Conservation (phyloP, 352 stramenopile genomes). For the Aphanomyces astaci region DNA sequence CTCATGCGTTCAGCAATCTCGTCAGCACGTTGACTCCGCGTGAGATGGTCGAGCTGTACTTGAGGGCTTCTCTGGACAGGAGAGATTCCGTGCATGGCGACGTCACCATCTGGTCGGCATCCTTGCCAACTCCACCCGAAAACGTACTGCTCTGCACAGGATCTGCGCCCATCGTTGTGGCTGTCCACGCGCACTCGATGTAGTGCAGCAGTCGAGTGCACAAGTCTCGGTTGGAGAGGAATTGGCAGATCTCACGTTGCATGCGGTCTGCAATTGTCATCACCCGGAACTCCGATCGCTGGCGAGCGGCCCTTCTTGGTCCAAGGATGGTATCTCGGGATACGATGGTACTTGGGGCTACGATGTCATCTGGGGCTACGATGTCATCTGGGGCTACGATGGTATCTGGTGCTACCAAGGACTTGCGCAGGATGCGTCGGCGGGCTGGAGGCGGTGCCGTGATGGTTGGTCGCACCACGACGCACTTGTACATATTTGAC, state of each 20-base stretch:
- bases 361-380: too few species aligned
- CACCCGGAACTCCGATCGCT: neutral
- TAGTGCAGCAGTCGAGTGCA: neutral
- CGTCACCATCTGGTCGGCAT: neutral
- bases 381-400: too few species aligned
- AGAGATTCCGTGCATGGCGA: neutral
- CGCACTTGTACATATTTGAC: constrained; percentile 7
- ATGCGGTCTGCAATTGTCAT: neutral
- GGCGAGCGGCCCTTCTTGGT: too few species aligned
- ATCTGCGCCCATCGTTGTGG: neutral
- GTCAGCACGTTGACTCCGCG: neutral
- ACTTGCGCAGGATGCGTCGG: neutral
- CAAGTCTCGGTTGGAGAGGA: neutral
- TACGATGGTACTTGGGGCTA: too few species aligned
- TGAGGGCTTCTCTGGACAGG: neutral
- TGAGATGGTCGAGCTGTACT: neutral
- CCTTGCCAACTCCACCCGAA: neutral
- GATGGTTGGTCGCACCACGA: neutral
- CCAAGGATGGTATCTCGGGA: too few species aligned
- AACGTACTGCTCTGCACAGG: neutral
- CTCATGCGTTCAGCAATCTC: neutral
- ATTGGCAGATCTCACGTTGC: neutral
- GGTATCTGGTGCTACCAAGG: too few species aligned
- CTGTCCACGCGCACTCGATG: constrained; percentile 1
- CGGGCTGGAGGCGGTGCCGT: neutral